Base-by-base conservation (phyloP, 1,284 basidiomycete genomes). In the Ustilago cynodontis region DNA sequence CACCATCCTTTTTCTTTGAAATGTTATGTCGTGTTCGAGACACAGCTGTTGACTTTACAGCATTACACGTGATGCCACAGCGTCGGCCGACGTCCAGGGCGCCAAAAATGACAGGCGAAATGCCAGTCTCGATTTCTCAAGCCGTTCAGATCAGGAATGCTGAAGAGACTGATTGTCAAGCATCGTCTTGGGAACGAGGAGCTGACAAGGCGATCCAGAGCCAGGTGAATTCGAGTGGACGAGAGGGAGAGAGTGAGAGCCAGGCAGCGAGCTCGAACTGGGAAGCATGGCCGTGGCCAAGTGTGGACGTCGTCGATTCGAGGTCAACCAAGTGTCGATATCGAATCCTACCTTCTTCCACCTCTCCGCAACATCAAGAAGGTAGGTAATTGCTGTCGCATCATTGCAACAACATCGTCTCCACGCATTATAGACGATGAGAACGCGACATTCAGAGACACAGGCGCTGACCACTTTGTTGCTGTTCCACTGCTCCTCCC, bases 311-410 rank as follows among this genome's bases (percentile, higher is more conserved):
- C 57, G 53, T 51, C 53, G 58, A 60, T 63, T 47, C 20, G 55
- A 68, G 70, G 56, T 67, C 45, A 56, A 45, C 49, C 39, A 59
- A 53, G 55, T 60, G 39, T 52, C 24, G 71, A 63, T 59, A 58
- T 57, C 62, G 65, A 61, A 47, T 50, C 35, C 58, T 55, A 50
- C 39, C 51, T 62, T 61, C 73, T 64, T 72, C 58, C 67, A 72
- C 74, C 74, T 68, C 70, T 72, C 65, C 74, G 65, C 69, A 77
- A 68, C 74, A 77, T 72, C 74, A 77, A 77, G 74, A 77, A 77
- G 69, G 74, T 72, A 77, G 65, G 74, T 77, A 60, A 59, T 50
- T 43, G 49, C 54, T 58, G 55, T 61, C 62, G 37, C 65, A 65
- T 58, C 54, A 59, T 65, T 33, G 50, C 54, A 67, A 37, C 52